Evolutionary conservation across 169 alveolate genomes (phyloP).

Genomic region (Amoebophrya sp.): DNA sequence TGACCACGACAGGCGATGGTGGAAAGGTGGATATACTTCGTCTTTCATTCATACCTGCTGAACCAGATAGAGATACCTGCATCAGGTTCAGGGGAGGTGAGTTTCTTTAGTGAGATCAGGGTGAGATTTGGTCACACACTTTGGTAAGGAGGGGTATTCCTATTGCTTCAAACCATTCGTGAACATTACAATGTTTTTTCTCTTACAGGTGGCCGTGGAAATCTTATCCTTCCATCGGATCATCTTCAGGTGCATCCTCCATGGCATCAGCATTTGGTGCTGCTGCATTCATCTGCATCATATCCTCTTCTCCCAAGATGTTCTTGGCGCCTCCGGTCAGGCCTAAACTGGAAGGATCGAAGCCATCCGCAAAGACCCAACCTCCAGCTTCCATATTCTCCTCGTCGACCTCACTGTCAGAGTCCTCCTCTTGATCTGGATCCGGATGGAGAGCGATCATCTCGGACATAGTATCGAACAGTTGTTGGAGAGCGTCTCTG

Average conservation of each 20-base stretch:
- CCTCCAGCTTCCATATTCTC: not conserved
- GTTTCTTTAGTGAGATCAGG: too few species aligned
- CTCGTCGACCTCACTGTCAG: not conserved
- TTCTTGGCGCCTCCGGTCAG: not conserved
- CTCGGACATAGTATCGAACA: not conserved
- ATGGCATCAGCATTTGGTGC: not conserved
- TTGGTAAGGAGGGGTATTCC: not conserved
- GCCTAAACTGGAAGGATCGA: too few species aligned
- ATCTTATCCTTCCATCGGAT: not conserved
- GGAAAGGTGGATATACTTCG: too few species aligned
- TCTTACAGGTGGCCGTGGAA: not conserved
- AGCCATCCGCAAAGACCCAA: not conserved
- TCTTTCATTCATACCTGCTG: too few species aligned
- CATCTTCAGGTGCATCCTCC: not conserved
- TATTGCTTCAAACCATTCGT: not conserved
- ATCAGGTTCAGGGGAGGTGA: too few species aligned
- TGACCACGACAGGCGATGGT: too few species aligned
- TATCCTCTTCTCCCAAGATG: not conserved
- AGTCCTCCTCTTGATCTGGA: too few species aligned
- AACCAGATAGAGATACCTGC: too few species aligned
- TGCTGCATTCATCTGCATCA: not conserved
- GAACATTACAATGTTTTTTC: not conserved
- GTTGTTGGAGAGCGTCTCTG: not conserved
- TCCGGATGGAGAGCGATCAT: not conserved
- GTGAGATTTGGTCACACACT: not conserved